Evolutionary conservation across 1,284 basidiomycete species (phyloP).

Genomic region (Apiotrichum sp.): DNA sequence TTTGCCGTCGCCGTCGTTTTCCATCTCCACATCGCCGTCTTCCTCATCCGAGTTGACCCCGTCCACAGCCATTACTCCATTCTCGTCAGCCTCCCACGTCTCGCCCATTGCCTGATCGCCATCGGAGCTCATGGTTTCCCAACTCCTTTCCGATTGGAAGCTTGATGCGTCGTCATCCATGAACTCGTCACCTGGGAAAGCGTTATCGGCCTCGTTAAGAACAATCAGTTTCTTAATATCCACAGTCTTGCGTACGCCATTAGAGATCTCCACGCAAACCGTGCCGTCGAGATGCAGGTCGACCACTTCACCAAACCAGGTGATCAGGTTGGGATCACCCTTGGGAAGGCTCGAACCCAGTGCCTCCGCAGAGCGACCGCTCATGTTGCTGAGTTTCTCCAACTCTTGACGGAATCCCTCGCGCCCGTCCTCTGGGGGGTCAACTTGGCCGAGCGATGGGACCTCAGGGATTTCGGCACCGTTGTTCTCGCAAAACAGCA

Average conservation of each 20-base stretch:
- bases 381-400: slow-evolving; percentile 16
- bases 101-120: neutral
- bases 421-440: slow-evolving; percentile 22
- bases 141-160: slow-evolving; percentile 20
- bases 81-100: neutral
- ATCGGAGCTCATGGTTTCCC: slow-evolving; percentile 26
- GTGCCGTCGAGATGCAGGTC: slow-evolving; percentile 45
- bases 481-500: slow-evolving; percentile 56
- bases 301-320: slow-evolving; percentile 50
- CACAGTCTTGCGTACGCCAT: slow-evolving; percentile 22
- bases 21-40: neutral
- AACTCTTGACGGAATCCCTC: slow-evolving; percentile 20
- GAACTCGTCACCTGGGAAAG: slow-evolving; percentile 24
- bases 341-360: slow-evolving; percentile 16
- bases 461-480: slow-evolving; percentile 31
- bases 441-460: slow-evolving; percentile 31
- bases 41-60: neutral
- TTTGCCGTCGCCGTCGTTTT: slow-evolving; percentile 14
- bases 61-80: neutral
- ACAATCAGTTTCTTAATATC: slow-evolving; percentile 23
- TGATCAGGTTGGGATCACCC: slow-evolving; percentile 27
- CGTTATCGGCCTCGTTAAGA: slow-evolving; percentile 25
- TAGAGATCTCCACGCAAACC: slow-evolving; percentile 40
- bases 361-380: slow-evolving; percentile 4
- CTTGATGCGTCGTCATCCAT: slow-evolving; percentile 20